These are phyloP conservation scores for Podospora comata DNA, from an alignment of 495 filamentous ascomycete genomes.

Conservation along the genomic window DNA sequence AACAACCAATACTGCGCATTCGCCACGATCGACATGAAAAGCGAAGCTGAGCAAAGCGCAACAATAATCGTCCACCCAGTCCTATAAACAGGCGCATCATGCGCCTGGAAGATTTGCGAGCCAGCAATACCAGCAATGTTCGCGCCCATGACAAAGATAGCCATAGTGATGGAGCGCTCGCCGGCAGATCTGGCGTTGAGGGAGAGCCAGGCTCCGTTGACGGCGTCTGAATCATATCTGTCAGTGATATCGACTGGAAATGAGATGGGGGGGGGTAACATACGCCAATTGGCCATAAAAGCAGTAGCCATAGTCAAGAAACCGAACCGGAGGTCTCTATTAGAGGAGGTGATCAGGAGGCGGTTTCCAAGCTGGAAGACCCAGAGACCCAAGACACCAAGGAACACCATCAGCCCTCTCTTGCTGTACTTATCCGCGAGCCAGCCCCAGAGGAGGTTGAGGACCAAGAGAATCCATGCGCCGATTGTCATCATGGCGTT, in stretches of 20 bases:
- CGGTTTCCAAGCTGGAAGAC: slow-evolving; percentile 30
- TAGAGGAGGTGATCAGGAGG: slow-evolving; percentile 44
- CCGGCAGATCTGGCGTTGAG: slow-evolving; percentile 35
- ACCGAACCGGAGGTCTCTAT: slow-evolving; percentile 42
- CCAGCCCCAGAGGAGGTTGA: slow-evolving; percentile 45
- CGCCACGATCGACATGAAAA: slow-evolving; percentile 24
- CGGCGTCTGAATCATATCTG: slow-evolving; percentile 28
- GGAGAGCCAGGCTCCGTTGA: slow-evolving; percentile 40
- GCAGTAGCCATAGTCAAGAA: slow-evolving; percentile 46
- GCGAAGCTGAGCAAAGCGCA: slow-evolving; percentile 13
- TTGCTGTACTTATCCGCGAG: slow-evolving; percentile 31
- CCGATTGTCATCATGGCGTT: slow-evolving; percentile 52
- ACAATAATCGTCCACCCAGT: slow-evolving; percentile 31
- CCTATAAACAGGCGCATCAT: slow-evolving; percentile 50
- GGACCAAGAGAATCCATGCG: slow-evolving; percentile 34
- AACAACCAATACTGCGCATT: slow-evolving; percentile 29
- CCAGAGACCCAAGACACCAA: slow-evolving; percentile 27
- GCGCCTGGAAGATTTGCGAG: slow-evolving; percentile 52
- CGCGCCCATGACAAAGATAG: slow-evolving; percentile 54
- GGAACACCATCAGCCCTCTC: slow-evolving; percentile 25
- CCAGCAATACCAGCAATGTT: slow-evolving; percentile 53
- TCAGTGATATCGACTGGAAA: slow-evolving; percentile 6
- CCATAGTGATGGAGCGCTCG: slow-evolving; percentile 41
- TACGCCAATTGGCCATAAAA: slow-evolving; percentile 53
- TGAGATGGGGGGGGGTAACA: slow-evolving; percentile 24